Percentiles rank a stretch among this genome's conserved stretches.
These are phyloP conservation scores for Lipomyces yarrowii DNA, from an alignment of 1,139 yeast genomes.

Conservation along the genomic window DNA sequence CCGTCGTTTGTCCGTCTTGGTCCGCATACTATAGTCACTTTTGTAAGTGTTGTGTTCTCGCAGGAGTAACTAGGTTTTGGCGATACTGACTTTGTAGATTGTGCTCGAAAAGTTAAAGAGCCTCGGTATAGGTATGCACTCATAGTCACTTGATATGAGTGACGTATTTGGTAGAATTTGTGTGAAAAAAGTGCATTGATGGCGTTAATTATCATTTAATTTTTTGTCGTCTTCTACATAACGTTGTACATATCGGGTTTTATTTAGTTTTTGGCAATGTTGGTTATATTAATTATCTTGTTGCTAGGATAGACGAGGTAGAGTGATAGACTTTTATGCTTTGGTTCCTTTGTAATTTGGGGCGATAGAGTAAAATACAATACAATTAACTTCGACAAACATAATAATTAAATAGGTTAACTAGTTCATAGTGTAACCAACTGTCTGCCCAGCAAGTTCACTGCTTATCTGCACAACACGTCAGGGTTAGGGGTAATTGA, in stretches of 20 bases:
- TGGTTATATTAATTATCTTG: not conserved
- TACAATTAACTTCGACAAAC: too few relatives aligned
- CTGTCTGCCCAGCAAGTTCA: too few relatives aligned
- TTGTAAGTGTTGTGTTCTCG: conserved; percentile 38
- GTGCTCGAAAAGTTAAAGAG: conserved; percentile 25
- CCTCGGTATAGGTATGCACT: conserved; percentile 16
- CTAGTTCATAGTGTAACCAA: too few relatives aligned
- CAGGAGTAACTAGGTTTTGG: not conserved
- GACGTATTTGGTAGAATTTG: not conserved
- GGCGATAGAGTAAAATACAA: not conserved
- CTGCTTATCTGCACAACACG: too few relatives aligned
- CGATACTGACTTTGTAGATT: conserved; percentile 9
- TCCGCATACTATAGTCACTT: conserved; percentile 86
- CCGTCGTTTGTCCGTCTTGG: conserved; percentile 87
- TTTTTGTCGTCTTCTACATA: not conserved
- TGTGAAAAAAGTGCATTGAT: not conserved
- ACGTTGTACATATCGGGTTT: not conserved
- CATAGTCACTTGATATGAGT: not conserved
- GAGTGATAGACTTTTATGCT: not conserved
- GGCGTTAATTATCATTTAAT: not conserved
- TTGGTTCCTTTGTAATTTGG: too few relatives aligned
- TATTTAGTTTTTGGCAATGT: not conserved
- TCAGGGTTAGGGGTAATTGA: not conserved
- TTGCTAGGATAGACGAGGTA: not conserved
- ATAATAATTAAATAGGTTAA: too few relatives aligned